Percentiles rank a stretch among this genome's conserved stretches.
phyloP scores from a whole-genome alignment of 23 red algal species.

The Agarophyton chilense region DNA sequence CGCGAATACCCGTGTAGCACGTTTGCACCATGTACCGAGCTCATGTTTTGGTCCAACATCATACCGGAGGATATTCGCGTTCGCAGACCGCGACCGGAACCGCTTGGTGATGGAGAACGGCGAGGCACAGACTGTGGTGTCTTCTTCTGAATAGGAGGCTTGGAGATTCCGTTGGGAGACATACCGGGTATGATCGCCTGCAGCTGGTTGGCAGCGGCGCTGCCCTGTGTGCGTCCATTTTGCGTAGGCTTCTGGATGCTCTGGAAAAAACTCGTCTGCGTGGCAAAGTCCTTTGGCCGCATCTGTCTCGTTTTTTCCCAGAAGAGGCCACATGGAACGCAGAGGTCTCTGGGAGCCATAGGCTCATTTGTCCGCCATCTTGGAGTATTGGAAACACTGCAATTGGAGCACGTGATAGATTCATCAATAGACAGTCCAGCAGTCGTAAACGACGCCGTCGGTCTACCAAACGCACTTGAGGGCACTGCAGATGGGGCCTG shows the following conservation, averaged over 20 bases:
- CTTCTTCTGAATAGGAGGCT: slow-evolving; percentile 43
- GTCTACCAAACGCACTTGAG: not conserved
- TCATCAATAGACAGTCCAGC: not conserved
- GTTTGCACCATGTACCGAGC: not conserved
- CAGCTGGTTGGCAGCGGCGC: not conserved
- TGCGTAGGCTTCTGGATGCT: slow-evolving; percentile 28
- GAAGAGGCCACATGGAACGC: slow-evolving; percentile 31
- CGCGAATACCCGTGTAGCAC: slow-evolving; percentile 3
- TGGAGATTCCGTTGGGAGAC: slow-evolving; percentile 33
- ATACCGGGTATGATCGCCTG: not conserved
- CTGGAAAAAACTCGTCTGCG: slow-evolving; percentile 18
- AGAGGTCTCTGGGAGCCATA: not conserved
- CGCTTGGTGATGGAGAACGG: slow-evolving; percentile 13
- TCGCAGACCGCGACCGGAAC: not conserved
- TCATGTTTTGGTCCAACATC: not conserved
- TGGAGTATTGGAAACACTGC: not conserved
- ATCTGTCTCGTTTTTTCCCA: slow-evolving; percentile 50
- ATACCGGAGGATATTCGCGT: slow-evolving; percentile 3
- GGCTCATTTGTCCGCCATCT: slow-evolving; percentile 15
- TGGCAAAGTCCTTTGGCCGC: slow-evolving; percentile 37
- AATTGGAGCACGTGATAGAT: slow-evolving; percentile 16
- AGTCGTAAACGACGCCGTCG: not conserved
- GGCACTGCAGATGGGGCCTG: not conserved
- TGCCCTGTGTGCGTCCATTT: not conserved
- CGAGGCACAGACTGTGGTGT: not conserved